phyloP scores from a whole-genome alignment of 305 asterid species.

The Nicotiana rustica region DNA sequence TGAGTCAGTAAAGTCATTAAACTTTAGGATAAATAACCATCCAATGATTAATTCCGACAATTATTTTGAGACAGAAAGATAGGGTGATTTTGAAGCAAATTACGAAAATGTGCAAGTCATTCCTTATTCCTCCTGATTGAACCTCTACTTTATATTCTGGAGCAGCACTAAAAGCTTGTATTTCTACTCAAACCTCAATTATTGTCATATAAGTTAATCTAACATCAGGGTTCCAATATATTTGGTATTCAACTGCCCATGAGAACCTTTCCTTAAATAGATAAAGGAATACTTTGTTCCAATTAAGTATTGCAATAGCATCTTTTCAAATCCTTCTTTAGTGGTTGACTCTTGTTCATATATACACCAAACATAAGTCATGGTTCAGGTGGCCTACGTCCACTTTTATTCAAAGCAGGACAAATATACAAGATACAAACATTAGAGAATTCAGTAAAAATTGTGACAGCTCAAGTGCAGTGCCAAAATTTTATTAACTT shows the following conservation, averaged over 20 bases:
- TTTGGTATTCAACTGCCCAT: not conserved
- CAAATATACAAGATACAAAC: too few species aligned
- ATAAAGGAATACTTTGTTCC: not conserved
- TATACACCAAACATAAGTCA: constrained; percentile 44
- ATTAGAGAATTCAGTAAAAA: too few species aligned
- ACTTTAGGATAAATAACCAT: too few species aligned
- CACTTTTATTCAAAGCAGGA: constrained; percentile 29
- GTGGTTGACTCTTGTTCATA: constrained; percentile 67
- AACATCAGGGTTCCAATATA: not conserved
- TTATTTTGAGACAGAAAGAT: not conserved
- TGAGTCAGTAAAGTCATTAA: too few species aligned
- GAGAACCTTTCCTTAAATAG: constrained; percentile 28
- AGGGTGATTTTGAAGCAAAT: too few species aligned
- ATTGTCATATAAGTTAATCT: not conserved
- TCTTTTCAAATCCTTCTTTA: constrained; percentile 43
- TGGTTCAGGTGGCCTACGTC: constrained; percentile 69
- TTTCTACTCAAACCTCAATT: constrained; percentile 10
- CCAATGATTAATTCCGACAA: not conserved
- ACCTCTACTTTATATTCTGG: not conserved
- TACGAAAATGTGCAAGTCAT: not conserved
- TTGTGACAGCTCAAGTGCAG: too few species aligned
- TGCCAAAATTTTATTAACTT: too few species aligned
- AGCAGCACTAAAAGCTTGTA: not conserved
- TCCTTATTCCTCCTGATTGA: not conserved
- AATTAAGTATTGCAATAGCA: not conserved